These are phyloP conservation scores for Trypanosoma melophagium DNA, from an alignment of 208 protist genomes.

Conservation along the genomic window DNA sequence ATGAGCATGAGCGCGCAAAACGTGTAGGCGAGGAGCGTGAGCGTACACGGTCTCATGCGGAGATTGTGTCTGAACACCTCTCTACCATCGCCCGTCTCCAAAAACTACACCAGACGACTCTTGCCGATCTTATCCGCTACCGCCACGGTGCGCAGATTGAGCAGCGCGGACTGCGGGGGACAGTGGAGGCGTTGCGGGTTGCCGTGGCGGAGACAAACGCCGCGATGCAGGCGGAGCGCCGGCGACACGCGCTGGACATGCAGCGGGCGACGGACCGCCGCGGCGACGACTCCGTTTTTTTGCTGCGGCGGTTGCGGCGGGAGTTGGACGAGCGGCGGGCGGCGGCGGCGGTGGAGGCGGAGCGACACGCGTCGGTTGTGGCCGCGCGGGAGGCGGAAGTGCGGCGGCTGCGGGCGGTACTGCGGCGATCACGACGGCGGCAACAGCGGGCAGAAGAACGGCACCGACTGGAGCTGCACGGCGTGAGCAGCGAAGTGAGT, in stretches of 20 bases:
- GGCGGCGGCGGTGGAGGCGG: conserved; percentile 17
- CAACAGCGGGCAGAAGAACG: conserved; percentile 45
- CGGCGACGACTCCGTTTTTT: not conserved
- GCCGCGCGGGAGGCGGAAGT: conserved; percentile 25
- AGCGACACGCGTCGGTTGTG: conserved; percentile 20
- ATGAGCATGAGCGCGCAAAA: conserved; percentile 60
- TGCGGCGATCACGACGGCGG: conserved; percentile 29
- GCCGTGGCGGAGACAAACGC: conserved; percentile 14
- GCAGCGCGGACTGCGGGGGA: conserved; percentile 37
- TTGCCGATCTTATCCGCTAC: conserved; percentile 57
- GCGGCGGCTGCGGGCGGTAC: conserved; percentile 16
- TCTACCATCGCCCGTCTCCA: conserved; percentile 52
- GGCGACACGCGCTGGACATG: conserved; percentile 29
- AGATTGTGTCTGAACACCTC: conserved; percentile 28
- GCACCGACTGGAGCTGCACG: conserved; percentile 57
- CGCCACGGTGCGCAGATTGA: conserved; percentile 50
- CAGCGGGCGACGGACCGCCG: conserved; percentile 1
- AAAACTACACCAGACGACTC: conserved; percentile 45
- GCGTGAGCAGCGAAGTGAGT: conserved; percentile 73
- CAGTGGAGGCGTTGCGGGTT: conserved; percentile 47
- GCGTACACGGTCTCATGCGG: conserved; percentile 31
- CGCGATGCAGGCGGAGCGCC: conserved; percentile 23
- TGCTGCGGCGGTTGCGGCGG: conserved; percentile 25
- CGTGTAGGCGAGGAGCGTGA: conserved; percentile 36
- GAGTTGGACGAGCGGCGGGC: conserved; percentile 32